Evolutionary conservation across 805 yeast species (phyloP), one percentile per base, ranked within the genome.

Genomic region (Grigorovia humatica): DNA sequence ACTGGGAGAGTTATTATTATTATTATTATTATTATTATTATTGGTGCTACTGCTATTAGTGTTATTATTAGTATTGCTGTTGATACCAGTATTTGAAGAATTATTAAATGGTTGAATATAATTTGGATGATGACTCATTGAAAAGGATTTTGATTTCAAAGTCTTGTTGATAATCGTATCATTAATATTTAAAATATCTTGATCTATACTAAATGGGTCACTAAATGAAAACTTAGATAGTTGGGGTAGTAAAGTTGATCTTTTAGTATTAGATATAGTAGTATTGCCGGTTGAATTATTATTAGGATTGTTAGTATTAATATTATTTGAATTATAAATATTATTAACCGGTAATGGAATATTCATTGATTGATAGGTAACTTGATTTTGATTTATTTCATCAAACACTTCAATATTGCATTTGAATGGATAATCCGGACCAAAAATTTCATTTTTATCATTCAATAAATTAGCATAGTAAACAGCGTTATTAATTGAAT

Each of bases 141-240:
- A 41, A 27, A 40, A 41, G 6, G 52, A 46, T 43, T 46, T 50
- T 11, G 49, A 41, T 30, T 46, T 46, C 19, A 43, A 23, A 6
- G 46, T 32, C 13, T 23, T 35, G 15, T 38, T 38, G 8, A 38
- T 38, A 8, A 38, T 38, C 13, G 42, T 38, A 38, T 38, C 42
- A 15, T 38, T 38, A 38, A 11, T 17, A 17, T 42, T 41, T n/a
- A 35, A 17, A 17, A 27, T 29, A n/a, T 51, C 52, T 48, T 48
- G 52, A 20, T 69, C 72, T 38, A 58, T 61, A n/a, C 62, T 66
- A 58, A 77, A 77, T 9, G 88, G 87, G 61, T 83, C 88, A 57
- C 82, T 77, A 62, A 83, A 83, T 42, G 83, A 71, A 59, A 83
- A 82, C 57, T 88, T 73, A n/a, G 86, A 81, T 57, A 86, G 70